These are phyloP conservation scores for Akebia trifoliata DNA, from an alignment of 164 flowering plant genomes.

Conservation along the genomic window DNA sequence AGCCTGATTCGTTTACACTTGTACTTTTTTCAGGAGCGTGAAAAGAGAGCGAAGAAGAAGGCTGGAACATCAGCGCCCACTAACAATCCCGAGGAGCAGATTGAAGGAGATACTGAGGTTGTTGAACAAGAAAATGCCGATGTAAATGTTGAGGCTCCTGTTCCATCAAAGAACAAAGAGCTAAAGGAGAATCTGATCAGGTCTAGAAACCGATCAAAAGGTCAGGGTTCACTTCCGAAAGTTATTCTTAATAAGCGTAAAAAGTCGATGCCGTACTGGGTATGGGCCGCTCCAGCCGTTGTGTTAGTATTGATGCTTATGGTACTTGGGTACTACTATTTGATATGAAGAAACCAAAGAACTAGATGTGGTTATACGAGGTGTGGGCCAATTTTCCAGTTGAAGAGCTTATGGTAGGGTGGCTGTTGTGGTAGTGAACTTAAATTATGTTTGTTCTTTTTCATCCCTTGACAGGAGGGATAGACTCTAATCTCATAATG, in stretches of 20 bases:
- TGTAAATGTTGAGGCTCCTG: conserved; percentile 28
- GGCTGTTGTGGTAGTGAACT: conserved; percentile 5
- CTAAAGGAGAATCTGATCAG: conserved; percentile 39
- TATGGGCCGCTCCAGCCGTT: conserved; percentile 51
- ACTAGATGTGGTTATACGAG: conserved; percentile 15
- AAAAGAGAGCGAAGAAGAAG: conserved; percentile 76
- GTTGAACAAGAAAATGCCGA: conserved; percentile 37
- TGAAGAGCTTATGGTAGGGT: conserved; percentile 17
- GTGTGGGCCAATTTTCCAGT: conserved; percentile 23
- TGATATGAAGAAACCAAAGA: conserved; percentile 25
- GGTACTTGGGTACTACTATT: conserved; percentile 40
- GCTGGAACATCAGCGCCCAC: conserved; percentile 29
- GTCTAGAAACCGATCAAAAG: conserved; percentile 39
- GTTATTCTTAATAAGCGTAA: conserved; percentile 58
- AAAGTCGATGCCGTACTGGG: conserved; percentile 59
- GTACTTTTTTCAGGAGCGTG: conserved; percentile 49
- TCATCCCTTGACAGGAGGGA: conserved; percentile 22
- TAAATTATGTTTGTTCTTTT: conserved; percentile 29
- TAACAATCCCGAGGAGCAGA: conserved; percentile 29
- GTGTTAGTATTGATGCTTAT: conserved; percentile 27
- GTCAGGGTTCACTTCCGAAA: conserved; percentile 52
- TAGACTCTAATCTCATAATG: conserved; percentile 41
- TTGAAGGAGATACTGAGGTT: conserved; percentile 28
- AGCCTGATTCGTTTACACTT: not conserved
- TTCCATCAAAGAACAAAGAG: conserved; percentile 34